Percentiles rank a stretch among this genome's conserved stretches.
Conservation (phyloP, 1,284 basidiomycete genomes). For the Fomes fomentarius region DNA sequence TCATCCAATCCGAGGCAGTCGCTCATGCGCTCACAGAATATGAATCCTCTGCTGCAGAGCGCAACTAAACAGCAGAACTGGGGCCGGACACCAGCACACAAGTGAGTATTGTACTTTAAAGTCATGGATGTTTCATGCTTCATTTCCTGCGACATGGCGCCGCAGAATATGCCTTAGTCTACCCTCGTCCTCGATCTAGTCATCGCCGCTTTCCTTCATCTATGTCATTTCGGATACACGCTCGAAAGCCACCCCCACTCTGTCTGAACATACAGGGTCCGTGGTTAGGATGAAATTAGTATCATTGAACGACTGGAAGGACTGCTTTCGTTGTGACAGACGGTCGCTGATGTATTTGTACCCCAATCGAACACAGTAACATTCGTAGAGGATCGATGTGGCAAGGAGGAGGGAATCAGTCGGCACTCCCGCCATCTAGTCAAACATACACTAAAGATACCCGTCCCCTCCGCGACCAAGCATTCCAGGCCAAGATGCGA, state of each 20-base stretch:
- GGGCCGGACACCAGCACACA: conserved; percentile 75
- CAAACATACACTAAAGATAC: conserved; percentile 63
- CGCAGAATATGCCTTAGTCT: too few relatives aligned
- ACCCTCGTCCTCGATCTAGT: too few relatives aligned
- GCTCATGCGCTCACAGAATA: conserved; percentile 65
- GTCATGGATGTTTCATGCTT: background rate
- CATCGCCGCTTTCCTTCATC: too few relatives aligned
- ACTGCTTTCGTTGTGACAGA: too few relatives aligned
- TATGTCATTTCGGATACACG: too few relatives aligned
- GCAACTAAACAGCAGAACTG: conserved; percentile 61
- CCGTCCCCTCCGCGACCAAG: conserved; percentile 72
- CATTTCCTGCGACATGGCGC: too few relatives aligned
- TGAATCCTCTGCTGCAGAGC: conserved; percentile 70
- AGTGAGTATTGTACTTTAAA: conserved; percentile 45
- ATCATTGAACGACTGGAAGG: too few relatives aligned
- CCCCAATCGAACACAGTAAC: too few relatives aligned
- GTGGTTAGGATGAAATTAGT: too few relatives aligned
- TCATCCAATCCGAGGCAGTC: conserved; percentile 66
- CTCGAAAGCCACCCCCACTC: too few relatives aligned
- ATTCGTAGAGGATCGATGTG: conserved; percentile 72
- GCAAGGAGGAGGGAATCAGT: conserved; percentile 49
- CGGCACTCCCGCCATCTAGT: conserved; percentile 49
- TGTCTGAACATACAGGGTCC: too few relatives aligned
- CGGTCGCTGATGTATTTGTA: too few relatives aligned
- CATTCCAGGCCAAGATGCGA: conserved; percentile 74